phyloP scores from a whole-genome alignment of 352 stramenopile species.

The Phytophthora tubulina region DNA sequence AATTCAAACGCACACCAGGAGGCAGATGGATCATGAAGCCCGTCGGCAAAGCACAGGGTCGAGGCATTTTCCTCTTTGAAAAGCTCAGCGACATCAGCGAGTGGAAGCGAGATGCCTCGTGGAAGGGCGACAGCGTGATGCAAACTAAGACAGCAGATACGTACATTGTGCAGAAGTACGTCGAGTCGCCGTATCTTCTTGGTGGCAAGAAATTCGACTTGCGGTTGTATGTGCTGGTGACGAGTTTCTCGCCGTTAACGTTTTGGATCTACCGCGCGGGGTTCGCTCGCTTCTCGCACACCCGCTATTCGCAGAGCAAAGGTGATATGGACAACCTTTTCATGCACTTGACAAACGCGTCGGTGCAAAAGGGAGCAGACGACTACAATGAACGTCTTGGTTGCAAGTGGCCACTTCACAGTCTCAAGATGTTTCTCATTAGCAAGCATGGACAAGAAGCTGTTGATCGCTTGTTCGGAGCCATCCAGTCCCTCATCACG shows the following conservation, averaged over 20 bases:
- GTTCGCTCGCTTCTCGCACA: conserved; percentile 85
- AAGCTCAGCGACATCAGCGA: conserved; percentile 90
- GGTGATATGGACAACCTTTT: conserved; percentile 80
- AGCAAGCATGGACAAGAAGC: conserved; percentile 73
- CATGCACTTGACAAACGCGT: conserved; percentile 80
- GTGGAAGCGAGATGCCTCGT: conserved; percentile 84
- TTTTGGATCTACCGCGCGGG: conserved; percentile 91
- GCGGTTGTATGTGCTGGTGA: conserved; percentile 91
- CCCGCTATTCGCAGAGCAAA: conserved; percentile 73
- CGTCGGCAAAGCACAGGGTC: conserved; percentile 80
- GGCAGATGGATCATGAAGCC: conserved; percentile 96
- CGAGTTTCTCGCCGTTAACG: conserved; percentile 81
- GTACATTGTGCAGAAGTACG: conserved; percentile 87
- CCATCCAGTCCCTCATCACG: conserved; percentile 89
- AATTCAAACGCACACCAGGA: conserved; percentile 68
- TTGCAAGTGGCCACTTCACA: conserved; percentile 77
- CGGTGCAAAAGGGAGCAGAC: conserved; percentile 71
- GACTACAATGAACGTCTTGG: conserved; percentile 57
- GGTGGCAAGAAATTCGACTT: conserved; percentile 93
- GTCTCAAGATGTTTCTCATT: conserved; percentile 69
- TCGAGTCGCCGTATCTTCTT: conserved; percentile 79
- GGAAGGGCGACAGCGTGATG: conserved; percentile 49
- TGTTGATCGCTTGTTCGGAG: conserved; percentile 74
- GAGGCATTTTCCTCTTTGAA: conserved; percentile 91
- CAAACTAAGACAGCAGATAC: conserved; percentile 62